Base-by-base conservation (phyloP, 495 filamentous ascomycete species). In the Choiromyces venosus region DNA sequence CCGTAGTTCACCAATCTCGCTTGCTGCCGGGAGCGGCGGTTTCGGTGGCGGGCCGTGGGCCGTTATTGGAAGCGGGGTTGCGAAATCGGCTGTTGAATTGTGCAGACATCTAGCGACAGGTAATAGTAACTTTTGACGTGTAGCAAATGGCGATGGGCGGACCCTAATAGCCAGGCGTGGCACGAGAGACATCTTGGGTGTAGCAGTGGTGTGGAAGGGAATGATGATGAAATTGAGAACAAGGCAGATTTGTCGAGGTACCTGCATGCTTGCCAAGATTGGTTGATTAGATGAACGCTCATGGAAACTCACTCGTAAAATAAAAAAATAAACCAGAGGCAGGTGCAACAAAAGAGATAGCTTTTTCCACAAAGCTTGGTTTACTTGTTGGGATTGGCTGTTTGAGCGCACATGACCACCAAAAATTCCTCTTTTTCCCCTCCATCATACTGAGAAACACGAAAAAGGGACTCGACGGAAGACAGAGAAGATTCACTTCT, bases 31-130 rank as follows among this genome's bases (percentile, higher is more conserved):
- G 19, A 85, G 81, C 1, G 94, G 93, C 12, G 91, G 87, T 75
- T 88, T 86, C 1, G 94, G 94, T 4, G 94, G 94, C 64, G 94
- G 94, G 6, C 92, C 94, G 69, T 92, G 89, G 35, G 92, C 89
- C 52, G 91, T 92, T 69, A 92, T 86, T 39, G 93, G 89, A 29
- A 90, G 85, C 29, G 89, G 86, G 67, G 85, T 86, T 19, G 90
- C 90, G 37, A 82, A 81, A 68, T 81, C 80, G n/a, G 83, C 74
- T 16, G 85, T 52, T 8, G 85, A 85, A 6, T 85, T 87, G 80
- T 89, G 87, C n/a, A 91, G 84, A 74, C 77, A 84, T 76, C 46
- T 75, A 18, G 56, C 38, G 16, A 74, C 40, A 5, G 72, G 74
- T 16, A 29, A 56, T 61, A 61, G 25, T 16, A 61, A 61, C 33